phyloP scores from a whole-genome alignment of 202 grass and related monocot genomes.

The Zoysia matrella region DNA sequence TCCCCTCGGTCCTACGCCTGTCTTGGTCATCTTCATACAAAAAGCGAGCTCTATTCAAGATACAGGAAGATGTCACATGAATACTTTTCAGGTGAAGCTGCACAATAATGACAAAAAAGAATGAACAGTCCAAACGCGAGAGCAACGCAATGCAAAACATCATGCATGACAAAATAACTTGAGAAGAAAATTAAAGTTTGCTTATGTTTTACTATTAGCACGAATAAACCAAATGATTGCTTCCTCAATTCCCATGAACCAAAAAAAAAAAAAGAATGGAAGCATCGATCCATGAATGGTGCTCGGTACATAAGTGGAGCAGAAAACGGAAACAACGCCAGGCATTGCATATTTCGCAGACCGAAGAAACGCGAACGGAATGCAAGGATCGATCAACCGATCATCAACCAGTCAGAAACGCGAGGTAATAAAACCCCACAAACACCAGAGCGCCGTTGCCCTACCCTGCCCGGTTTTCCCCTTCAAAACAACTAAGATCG shows the following conservation, averaged over 20 bases:
- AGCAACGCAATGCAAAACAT: neutral
- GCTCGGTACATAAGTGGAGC: too few species aligned
- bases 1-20: neutral
- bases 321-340: too few species aligned
- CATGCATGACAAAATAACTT: conserved; percentile 2
- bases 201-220: too few species aligned
- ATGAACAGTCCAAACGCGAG: neutral
- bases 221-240: neutral
- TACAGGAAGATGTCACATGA: neutral
- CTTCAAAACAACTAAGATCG: too few species aligned
- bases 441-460: neutral
- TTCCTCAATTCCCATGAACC: neutral
- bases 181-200: neutral
- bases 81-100: neutral
- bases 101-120: neutral
- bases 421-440: neutral
- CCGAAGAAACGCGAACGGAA: too few species aligned
- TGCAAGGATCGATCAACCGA: too few species aligned
- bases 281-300: neutral
- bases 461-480: too few species aligned
- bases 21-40: conserved; percentile 30
- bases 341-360: too few species aligned
- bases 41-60: neutral
- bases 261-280: neutral
- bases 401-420: neutral